Evolutionary conservation across 192 early-diverging fungal species (phyloP).

Genomic region (Chytriomyces hyalinus): DNA sequence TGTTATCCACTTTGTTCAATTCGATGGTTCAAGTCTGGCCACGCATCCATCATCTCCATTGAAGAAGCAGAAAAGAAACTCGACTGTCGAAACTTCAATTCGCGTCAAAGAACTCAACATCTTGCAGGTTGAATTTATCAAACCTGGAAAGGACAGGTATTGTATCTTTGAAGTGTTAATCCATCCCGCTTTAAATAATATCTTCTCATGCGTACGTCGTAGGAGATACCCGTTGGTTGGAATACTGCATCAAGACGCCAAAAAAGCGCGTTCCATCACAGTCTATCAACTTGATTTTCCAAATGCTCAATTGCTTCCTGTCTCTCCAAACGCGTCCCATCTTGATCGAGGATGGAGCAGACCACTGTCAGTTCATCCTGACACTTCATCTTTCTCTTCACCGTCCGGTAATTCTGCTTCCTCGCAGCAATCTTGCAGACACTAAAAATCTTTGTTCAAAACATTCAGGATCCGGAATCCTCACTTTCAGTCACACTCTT

Average conservation of each 20-base stretch:
- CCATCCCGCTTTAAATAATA: background rate
- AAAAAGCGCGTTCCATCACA: constrained; percentile 58
- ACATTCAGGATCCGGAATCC: constrained; percentile 47
- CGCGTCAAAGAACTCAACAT: constrained; percentile 32
- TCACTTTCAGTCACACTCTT: constrained; percentile 8
- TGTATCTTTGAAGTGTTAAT: background rate
- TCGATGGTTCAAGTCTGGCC: background rate
- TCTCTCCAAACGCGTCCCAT: constrained; percentile 42
- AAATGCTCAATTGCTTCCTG: constrained; percentile 58
- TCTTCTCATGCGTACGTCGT: background rate
- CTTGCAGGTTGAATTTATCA: constrained; percentile 6
- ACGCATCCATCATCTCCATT: background rate
- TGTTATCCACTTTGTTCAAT: background rate
- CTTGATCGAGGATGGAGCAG: background rate
- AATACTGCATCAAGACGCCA: constrained; percentile 65
- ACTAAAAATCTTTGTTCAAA: constrained; percentile 47
- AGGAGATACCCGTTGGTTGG: constrained; percentile 38
- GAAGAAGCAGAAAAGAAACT: background rate
- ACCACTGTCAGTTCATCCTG: constrained; percentile 17
- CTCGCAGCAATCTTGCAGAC: background rate
- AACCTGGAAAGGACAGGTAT: background rate
- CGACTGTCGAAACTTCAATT: constrained; percentile 3
- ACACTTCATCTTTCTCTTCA: too few species aligned
- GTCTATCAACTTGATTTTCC: constrained; percentile 59
- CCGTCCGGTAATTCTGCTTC: background rate